Percentiles rank a stretch among this genome's conserved stretches.
Evolutionary conservation across 2,329 filamentous ascomycete genomes (phyloP).

Genomic region (Aspergillus amoenus): DNA sequence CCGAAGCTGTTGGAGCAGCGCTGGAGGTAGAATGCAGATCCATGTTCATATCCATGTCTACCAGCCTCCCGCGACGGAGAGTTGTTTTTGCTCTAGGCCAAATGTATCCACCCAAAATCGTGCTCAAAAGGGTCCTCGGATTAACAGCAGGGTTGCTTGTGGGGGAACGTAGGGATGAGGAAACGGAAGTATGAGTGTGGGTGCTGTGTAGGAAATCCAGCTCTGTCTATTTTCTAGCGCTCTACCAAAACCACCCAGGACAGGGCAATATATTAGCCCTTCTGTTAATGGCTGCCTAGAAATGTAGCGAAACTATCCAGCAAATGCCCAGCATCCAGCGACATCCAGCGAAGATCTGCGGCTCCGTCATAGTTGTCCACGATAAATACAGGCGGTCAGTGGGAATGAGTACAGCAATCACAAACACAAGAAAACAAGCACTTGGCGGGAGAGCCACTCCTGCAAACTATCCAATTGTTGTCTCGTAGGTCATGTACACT

Average conservation of each 20-base stretch:
- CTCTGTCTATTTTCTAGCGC: neutral
- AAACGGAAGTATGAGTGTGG: neutral
- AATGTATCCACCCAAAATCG: neutral
- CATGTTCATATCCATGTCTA: constrained; percentile 32
- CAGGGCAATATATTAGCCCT: neutral
- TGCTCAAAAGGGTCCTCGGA: neutral
- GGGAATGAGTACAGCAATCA: neutral
- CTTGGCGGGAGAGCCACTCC: neutral
- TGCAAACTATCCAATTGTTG: neutral
- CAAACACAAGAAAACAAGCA: neutral
- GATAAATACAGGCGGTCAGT: neutral
- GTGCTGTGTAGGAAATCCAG: neutral
- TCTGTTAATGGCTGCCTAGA: neutral
- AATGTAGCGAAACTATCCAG: neutral
- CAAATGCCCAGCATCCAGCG: too few relatives aligned
- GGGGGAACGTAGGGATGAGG: neutral
- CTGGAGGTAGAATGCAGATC: constrained; percentile 21
- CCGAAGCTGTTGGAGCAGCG: constrained; percentile 3
- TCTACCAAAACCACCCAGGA: neutral
- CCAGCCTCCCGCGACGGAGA: neutral
- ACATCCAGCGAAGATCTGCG: neutral
- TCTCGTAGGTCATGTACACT: neutral
- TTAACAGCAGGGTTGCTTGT: neutral
- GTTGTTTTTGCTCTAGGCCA: constrained; percentile 8
- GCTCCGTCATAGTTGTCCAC: neutral